Evolutionary conservation across 257 asterid species (phyloP).

Genomic region (Solanum tacnaense): DNA sequence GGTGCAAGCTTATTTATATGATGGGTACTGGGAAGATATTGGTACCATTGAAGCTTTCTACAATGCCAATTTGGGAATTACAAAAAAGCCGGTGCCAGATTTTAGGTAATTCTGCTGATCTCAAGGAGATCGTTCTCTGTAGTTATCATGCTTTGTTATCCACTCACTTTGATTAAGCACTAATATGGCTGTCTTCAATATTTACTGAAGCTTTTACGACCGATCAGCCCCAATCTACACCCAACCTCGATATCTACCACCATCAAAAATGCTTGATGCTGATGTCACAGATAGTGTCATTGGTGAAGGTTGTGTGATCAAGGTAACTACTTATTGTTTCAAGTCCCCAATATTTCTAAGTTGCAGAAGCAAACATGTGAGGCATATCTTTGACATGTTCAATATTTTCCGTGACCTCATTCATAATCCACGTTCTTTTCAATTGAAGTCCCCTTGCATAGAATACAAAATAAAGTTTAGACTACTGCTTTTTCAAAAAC

Average conservation of each 20-base stretch:
- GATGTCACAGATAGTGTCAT: slow-evolving; percentile 94
- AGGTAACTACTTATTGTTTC: slow-evolving; percentile 36
- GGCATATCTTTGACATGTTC: not conserved
- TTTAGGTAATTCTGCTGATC: slow-evolving; percentile 40
- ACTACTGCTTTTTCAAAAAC: not conserved
- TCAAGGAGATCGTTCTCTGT: not conserved
- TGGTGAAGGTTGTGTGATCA: slow-evolving; percentile 96
- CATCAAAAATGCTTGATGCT: slow-evolving; percentile 96
- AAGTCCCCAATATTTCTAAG: not conserved
- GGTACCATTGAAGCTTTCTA: slow-evolving; percentile 98
- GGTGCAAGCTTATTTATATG: slow-evolving; percentile 95
- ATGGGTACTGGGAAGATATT: slow-evolving; percentile 98
- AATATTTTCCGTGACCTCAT: not conserved
- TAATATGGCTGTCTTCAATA: slow-evolving; percentile 5
- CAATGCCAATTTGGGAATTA: slow-evolving; percentile 89
- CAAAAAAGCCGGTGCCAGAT: slow-evolving; percentile 91
- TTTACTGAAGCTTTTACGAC: slow-evolving; percentile 72
- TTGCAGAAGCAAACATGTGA: not conserved
- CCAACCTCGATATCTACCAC: slow-evolving; percentile 93
- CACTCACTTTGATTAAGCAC: not conserved
- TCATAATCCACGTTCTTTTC: not conserved
- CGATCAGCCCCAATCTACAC: slow-evolving; percentile 95
- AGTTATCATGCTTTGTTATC: not conserved
- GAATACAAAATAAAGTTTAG: not conserved
- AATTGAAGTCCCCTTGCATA: not conserved